phyloP scores from a whole-genome alignment of 2,329 filamentous ascomycete species.

The Xylariaceae sp. region DNA sequence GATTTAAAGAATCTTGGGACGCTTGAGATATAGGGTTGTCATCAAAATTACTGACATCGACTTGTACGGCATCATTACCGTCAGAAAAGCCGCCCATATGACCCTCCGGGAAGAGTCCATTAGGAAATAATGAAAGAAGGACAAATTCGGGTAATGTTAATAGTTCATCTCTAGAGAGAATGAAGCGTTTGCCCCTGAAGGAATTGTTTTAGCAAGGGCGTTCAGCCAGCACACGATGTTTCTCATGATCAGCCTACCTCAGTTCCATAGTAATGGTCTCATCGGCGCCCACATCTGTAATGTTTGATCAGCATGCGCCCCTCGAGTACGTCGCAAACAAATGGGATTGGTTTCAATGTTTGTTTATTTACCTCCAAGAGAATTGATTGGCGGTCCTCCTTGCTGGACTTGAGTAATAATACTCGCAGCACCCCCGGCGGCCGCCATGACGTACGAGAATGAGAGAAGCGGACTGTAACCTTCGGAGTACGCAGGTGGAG shows the following conservation, averaged over 20 bases:
- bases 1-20: conserved; percentile 25
- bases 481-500: conserved; percentile 93
- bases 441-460: conserved; percentile 96
- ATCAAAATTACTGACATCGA: conserved; percentile 70
- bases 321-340: too few species aligned
- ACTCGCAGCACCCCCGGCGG: conserved; percentile 92
- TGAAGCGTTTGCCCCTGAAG: conserved; percentile 80
- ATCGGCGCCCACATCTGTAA: conserved; percentile 71
- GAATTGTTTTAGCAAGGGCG: conserved; percentile 18
- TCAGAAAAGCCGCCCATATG: conserved; percentile 92
- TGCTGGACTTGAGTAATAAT: conserved; percentile 99
- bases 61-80: conserved; percentile 80
- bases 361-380: conserved; percentile 67
- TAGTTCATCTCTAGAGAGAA: conserved; percentile 88
- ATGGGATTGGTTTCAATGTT: neutral
- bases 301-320: neutral
- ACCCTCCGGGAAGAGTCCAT: conserved; percentile 94
- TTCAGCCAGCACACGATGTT: neutral
- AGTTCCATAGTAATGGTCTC: conserved; percentile 94
- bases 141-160: conserved; percentile 96
- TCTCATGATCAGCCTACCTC: conserved; percentile 54
- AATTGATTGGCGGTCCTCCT: conserved; percentile 81
- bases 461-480: conserved; percentile 85
- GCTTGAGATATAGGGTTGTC: conserved; percentile 25
- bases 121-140: conserved; percentile 92